These are phyloP conservation scores for Globisporangium rhizosaccharum DNA, from an alignment of 352 stramenopile species.

Conservation along the genomic window DNA sequence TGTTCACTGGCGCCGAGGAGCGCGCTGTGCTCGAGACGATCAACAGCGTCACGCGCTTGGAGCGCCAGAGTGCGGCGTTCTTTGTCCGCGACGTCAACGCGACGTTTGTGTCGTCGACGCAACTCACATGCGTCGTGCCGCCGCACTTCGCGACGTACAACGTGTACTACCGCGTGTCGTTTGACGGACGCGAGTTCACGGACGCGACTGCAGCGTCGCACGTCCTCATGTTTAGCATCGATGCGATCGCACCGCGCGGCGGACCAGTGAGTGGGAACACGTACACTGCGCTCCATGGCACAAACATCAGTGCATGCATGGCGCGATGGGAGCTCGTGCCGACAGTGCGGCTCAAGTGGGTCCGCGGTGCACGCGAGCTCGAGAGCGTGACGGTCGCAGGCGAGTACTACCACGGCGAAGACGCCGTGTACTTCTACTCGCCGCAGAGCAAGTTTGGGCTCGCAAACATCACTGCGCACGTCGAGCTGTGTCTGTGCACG, in stretches of 20 bases:
- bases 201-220: constrained; percentile 23
- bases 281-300: constrained; percentile 52
- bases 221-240: constrained; percentile 52
- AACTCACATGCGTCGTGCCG: constrained; percentile 36
- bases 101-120: constrained; percentile 29
- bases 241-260: constrained; percentile 40
- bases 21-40: constrained; percentile 22
- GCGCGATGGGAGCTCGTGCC: constrained; percentile 16
- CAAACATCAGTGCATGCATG: constrained; percentile 57
- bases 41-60: constrained; percentile 24
- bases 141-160: constrained; percentile 49
- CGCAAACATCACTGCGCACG: constrained; percentile 50
- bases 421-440: constrained; percentile 70
- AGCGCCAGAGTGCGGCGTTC: constrained; percentile 24
- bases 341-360: constrained; percentile 51
- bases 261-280: constrained; percentile 68
- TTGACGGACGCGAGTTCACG: constrained; percentile 49
- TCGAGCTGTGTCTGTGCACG: constrained; percentile 40
- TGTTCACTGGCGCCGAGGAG: constrained; percentile 25
- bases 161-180: constrained; percentile 58
- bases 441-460: constrained; percentile 73
- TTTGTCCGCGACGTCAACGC: constrained; percentile 45
- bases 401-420: constrained; percentile 58
- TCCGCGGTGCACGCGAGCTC: constrained; percentile 48
- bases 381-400: constrained; percentile 47